Conservation (phyloP, 108 stramenopile species). For the Poteriospumella lacustris region DNA sequence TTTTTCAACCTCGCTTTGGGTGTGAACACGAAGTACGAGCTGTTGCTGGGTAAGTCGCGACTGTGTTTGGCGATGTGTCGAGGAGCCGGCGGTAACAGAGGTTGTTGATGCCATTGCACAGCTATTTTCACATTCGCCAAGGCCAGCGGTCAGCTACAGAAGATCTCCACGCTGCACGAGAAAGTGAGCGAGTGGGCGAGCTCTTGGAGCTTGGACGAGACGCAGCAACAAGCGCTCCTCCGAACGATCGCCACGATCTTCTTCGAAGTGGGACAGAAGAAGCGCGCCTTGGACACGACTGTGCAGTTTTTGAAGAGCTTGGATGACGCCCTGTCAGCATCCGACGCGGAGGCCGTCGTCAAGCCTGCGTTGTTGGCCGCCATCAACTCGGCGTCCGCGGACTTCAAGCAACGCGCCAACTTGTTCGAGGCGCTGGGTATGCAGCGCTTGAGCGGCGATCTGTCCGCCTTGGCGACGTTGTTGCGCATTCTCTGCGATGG, state of each 20-base stretch:
- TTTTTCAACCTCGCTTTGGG: neutral
- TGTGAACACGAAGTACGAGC: neutral
- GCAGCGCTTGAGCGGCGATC: neutral
- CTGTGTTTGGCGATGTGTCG: neutral
- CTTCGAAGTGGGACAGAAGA: neutral
- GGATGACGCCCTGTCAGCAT: neutral
- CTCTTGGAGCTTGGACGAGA: neutral
- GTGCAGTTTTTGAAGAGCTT: neutral
- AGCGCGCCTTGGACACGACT: neutral
- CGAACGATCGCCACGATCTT: neutral
- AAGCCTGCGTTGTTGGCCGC: neutral
- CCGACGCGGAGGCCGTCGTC: neutral
- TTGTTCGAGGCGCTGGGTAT: neutral
- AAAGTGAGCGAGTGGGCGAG: neutral
- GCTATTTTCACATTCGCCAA: constrained; percentile 21
- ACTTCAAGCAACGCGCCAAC: neutral
- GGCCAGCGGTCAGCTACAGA: neutral
- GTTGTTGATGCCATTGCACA: neutral
- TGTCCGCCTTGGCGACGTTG: neutral
- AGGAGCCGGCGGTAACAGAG: neutral
- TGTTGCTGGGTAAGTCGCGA: constrained; percentile 2
- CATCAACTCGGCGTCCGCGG: neutral
- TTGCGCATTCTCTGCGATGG: constrained; percentile 22
- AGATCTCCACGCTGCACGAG: neutral
- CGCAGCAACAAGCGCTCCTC: neutral